Evolutionary conservation across 2,329 filamentous ascomycete genomes (phyloP).

Genomic region (Aspergillus chevalieri): DNA sequence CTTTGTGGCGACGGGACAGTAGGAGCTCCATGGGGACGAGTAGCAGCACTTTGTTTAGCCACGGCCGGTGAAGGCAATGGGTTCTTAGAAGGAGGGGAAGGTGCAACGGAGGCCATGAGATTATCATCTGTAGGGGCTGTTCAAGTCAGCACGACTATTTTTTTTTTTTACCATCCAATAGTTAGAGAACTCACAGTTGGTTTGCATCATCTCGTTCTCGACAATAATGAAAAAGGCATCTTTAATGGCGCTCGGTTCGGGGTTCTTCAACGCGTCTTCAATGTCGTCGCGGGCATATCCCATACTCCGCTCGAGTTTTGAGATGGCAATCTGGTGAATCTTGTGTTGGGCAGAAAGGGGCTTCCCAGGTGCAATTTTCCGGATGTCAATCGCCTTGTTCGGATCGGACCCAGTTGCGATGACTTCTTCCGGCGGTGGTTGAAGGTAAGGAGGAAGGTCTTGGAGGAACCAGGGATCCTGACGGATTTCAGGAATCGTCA

Average conservation of each 20-base stretch:
- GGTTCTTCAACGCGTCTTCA: slow-evolving; percentile 82
- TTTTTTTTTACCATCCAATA: not conserved
- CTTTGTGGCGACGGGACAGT: slow-evolving; percentile 8
- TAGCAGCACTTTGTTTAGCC: slow-evolving; percentile 10
- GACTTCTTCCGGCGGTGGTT: slow-evolving; percentile 84
- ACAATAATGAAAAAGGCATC: slow-evolving; percentile 97
- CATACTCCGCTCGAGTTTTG: slow-evolving; percentile 97
- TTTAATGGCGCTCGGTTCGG: slow-evolving; percentile 96
- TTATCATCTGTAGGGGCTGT: slow-evolving; percentile 34
- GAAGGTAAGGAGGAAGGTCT: slow-evolving; percentile 78
- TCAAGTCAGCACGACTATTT: slow-evolving; percentile 1
- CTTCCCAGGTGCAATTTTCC: slow-evolving; percentile 72
- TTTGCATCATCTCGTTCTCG: slow-evolving; percentile 96
- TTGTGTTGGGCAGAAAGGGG: slow-evolving; percentile 76
- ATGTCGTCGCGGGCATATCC: slow-evolving; percentile 94
- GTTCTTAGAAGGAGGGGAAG: slow-evolving; percentile 21
- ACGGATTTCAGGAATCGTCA: slow-evolving; percentile 88
- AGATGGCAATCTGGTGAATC: slow-evolving; percentile 84
- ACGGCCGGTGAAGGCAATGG: slow-evolving; percentile 14
- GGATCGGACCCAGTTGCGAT: slow-evolving; percentile 90
- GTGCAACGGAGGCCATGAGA: slow-evolving; percentile 22
- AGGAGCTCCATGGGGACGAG: slow-evolving; percentile 11
- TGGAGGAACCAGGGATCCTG: slow-evolving; percentile 90
- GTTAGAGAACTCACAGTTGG: slow-evolving; percentile 64
- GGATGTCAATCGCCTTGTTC: slow-evolving; percentile 80